phyloP scores from a whole-genome alignment of 257 asterid genomes.

The Salvia hispanica region DNA sequence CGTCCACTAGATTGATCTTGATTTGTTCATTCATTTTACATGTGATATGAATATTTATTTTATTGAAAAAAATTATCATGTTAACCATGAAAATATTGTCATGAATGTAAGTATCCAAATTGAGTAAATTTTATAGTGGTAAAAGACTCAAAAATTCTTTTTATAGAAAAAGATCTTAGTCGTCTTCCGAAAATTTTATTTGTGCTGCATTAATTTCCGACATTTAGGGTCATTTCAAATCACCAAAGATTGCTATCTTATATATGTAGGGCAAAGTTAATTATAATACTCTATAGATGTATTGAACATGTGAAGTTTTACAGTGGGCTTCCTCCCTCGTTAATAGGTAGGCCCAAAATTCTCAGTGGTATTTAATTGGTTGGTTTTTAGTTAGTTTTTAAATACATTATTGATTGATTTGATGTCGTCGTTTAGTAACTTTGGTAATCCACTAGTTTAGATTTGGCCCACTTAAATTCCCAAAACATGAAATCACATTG shows the following conservation, averaged over 20 bases:
- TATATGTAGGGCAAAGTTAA: not conserved
- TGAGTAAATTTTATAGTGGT: not conserved
- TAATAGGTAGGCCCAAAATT: not conserved
- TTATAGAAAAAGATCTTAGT: not conserved
- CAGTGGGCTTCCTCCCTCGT: not conserved
- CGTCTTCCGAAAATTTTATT: too few species aligned
- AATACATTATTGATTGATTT: not conserved
- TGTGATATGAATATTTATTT: too few species aligned
- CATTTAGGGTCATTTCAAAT: not conserved
- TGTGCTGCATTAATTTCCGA: not conserved
- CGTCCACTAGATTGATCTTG: too few species aligned
- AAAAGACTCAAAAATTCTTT: not conserved
- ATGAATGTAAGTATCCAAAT: not conserved
- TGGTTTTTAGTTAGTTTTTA: not conserved
- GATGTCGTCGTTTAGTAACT: not conserved
- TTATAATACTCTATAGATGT: not conserved
- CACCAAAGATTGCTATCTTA: not conserved
- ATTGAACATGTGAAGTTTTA: not conserved
- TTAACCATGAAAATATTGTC: too few species aligned
- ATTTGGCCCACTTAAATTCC: not conserved
- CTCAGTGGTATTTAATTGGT: not conserved
- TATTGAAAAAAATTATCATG: too few species aligned
- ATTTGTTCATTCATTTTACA: too few species aligned
- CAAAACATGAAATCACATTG: too few species aligned
- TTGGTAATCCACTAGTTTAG: not conserved